phyloP scores from a whole-genome alignment of 306 rosid genomes.

The Neltuma alba region DNA sequence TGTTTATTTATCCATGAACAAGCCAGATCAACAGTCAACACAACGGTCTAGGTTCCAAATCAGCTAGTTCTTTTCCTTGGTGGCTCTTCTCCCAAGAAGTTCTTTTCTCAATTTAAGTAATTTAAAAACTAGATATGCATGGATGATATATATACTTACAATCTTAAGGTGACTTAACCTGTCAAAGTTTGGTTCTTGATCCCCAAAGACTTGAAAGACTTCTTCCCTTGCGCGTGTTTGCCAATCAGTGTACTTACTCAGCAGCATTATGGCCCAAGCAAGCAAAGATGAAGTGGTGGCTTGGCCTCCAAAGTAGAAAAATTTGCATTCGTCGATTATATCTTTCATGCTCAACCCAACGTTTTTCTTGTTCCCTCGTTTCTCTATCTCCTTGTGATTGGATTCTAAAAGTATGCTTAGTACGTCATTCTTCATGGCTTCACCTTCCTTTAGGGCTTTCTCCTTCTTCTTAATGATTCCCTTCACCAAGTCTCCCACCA shows the following conservation, averaged over 20 bases:
- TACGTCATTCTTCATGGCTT: neutral
- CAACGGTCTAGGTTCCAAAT: too few species aligned
- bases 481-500: neutral
- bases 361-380: constrained; percentile 16
- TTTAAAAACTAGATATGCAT: too few species aligned
- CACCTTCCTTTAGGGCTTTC: constrained; percentile 17
- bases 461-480: constrained; percentile 39
- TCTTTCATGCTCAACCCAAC: constrained; percentile 41
- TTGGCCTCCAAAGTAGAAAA: constrained; percentile 54
- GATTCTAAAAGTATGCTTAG: neutral
- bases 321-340: constrained; percentile 36
- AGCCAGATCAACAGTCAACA: too few species aligned
- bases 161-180: neutral
- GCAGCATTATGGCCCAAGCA: constrained; percentile 43
- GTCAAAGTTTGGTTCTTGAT: neutral
- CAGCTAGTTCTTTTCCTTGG: too few species aligned
- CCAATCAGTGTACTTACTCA: neutral
- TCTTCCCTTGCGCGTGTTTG: neutral
- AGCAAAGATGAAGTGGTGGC: constrained; percentile 39
- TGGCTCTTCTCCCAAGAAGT: too few species aligned
- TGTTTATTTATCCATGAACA: too few species aligned
- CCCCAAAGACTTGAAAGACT: neutral
- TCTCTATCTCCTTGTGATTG: neutral
- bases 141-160: neutral
- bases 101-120: too few species aligned